Evolutionary conservation across 2,329 filamentous ascomycete genomes (phyloP).

Genomic region (Aspergillus arachidicola): DNA sequence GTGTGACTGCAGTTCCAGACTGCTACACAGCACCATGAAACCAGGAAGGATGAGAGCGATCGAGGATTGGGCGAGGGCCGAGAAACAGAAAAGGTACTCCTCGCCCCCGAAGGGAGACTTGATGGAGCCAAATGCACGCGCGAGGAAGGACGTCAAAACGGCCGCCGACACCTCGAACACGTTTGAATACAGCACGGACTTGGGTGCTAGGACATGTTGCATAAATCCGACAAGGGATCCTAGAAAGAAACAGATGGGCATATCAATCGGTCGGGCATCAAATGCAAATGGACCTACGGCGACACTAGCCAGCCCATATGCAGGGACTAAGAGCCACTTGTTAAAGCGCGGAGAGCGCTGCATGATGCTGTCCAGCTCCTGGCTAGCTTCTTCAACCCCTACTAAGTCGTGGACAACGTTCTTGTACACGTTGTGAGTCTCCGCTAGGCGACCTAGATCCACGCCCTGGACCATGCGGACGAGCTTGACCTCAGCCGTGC

Average conservation of each 20-base stretch:
- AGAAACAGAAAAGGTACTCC: constrained; percentile 65
- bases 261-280: constrained; percentile 71
- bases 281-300: constrained; percentile 79
- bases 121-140: constrained; percentile 68
- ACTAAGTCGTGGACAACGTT: constrained; percentile 48
- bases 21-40: constrained; percentile 63
- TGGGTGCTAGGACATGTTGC: constrained; percentile 72
- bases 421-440: constrained; percentile 49
- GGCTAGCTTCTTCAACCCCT: constrained; percentile 44
- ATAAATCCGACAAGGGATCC: constrained; percentile 73
- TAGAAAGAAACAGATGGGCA: constrained; percentile 74
- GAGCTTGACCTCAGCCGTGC: constrained; percentile 48
- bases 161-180: constrained; percentile 66
- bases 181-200: constrained; percentile 67
- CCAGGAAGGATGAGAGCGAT: constrained; percentile 75
- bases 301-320: constrained; percentile 75
- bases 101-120: constrained; percentile 33
- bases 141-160: constrained; percentile 67
- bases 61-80: constrained; percentile 69
- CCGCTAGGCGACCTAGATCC: constrained; percentile 44
- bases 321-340: constrained; percentile 57
- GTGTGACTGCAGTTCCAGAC: constrained; percentile 69
- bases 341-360: constrained; percentile 57
- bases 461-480: constrained; percentile 43
- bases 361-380: constrained; percentile 55